phyloP scores from a whole-genome alignment of 78 protist species.

The Emiliania huxleyi region DNA sequence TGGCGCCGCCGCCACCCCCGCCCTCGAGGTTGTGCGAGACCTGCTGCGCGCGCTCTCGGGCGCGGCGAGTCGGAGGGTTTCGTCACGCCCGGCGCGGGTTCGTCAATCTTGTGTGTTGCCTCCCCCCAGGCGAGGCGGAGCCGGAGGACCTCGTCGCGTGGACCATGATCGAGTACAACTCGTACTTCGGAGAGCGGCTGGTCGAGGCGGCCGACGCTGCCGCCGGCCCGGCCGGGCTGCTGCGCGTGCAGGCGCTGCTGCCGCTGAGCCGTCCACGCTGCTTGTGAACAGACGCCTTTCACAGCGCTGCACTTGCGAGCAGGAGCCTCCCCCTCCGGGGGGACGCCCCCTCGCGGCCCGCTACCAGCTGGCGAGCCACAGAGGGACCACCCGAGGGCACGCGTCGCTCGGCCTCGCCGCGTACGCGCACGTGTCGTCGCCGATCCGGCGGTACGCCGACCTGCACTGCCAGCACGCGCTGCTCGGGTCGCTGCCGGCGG shows the following conservation, averaged over 20 bases:
- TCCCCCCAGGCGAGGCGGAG: slow-evolving; percentile 1
- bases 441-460: slow-evolving; percentile 32
- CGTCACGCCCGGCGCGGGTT: too few species aligned
- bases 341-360: too few species aligned
- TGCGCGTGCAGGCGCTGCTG: too few species aligned
- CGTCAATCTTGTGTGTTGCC: too few species aligned
- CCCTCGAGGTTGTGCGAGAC: background rate
- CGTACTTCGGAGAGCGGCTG: background rate
- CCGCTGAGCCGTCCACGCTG: too few species aligned
- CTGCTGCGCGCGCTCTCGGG: background rate
- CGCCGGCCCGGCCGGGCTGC: background rate
- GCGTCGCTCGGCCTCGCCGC: background rate
- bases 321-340: too few species aligned
- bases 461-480: slow-evolving; percentile 32
- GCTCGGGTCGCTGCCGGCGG: background rate
- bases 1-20: background rate
- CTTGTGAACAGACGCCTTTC: too few species aligned
- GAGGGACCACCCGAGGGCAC: too few species aligned
- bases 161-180: slow-evolving; percentile 39
- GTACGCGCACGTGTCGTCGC: slow-evolving; percentile 37
- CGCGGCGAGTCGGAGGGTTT: too few species aligned
- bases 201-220: background rate
- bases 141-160: slow-evolving; percentile 45
- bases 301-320: too few species aligned
- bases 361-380: too few species aligned